Base-by-base conservation (phyloP, 108 stramenopile species). In the Cylindrotheca fusiformis region DNA sequence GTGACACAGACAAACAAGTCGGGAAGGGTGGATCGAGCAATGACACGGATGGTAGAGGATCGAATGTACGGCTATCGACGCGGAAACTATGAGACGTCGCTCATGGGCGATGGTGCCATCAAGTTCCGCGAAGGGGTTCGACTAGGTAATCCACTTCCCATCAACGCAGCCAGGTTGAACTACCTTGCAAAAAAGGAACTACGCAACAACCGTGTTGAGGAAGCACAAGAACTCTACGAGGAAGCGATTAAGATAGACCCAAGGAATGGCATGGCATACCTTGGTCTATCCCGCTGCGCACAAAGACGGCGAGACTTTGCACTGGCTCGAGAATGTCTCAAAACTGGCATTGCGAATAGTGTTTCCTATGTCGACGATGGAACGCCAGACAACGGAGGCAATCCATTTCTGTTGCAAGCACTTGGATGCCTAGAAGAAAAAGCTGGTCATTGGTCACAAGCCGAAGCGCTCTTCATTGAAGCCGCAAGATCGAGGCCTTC, bases 371-470 rank as follows among this genome's bases (percentile, higher is more conserved):
- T 50, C 20, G 30, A 58, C 12, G 36, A 69, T 58, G 55, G 55
- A 8, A 49, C 30, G 27, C 66, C 63, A 51, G 87, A 94, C 53
- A 58, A 52, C 23, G 89, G 86, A 6, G 84, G 81, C 12, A 95
- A 95, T 63, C 87, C 87, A 12, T 95, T 87, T 58, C 62, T 95
- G 25, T 72, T 95, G 30, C 93, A 95, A 64, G 76, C 87, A 20
- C 75, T 91, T 20, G 93, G 93, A 1, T 68, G 83, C 4, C 52
- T 91, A 55, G 87, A 95, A 72, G 90, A 95, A 75, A 79, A 78
- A 53, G 45, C 75, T 32, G 93, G 93, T 24, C 69, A 82, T 59
- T 71, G 91, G 32, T 48, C 82, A 21, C 72, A 80, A 55, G 93
- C 93, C 4, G 93, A 94, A 62, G 69, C 80, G 10, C 53, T 88